A percentile compares a stretch with the other conserved stretches of the same genome.
Conservation (phyloP, 345 rosid genomes). For the Camelina laxa region DNA sequence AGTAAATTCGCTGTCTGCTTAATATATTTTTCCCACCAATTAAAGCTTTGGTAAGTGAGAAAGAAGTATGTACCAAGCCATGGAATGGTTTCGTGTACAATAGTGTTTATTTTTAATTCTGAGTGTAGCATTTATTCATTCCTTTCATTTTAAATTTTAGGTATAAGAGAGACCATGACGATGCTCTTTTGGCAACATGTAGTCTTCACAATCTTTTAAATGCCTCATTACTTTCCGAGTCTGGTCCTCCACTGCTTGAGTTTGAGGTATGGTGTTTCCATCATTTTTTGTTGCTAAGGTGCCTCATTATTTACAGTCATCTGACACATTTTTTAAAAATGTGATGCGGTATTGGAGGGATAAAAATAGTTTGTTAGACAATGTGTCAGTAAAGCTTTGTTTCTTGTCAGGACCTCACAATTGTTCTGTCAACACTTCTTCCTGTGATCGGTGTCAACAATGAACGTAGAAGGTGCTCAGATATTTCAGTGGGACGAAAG, state of each 20-base stretch:
- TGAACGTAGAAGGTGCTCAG: slow-evolving; percentile 65
- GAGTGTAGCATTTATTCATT: slow-evolving; percentile 25
- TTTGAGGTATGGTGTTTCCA: slow-evolving; percentile 72
- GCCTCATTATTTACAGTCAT: slow-evolving; percentile 21
- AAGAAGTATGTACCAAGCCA: slow-evolving; percentile 21
- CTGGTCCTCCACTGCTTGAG: slow-evolving; percentile 97
- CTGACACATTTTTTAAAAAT: slow-evolving; percentile 2
- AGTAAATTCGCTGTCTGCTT: slow-evolving; percentile 18
- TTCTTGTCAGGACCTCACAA: slow-evolving; percentile 72
- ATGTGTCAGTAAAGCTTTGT: slow-evolving; percentile 31
- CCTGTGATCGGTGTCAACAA: slow-evolving; percentile 69
- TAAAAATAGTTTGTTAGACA: background rate
- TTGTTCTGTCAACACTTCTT: slow-evolving; percentile 87
- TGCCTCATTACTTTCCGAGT: slow-evolving; percentile 80
- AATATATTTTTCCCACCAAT: slow-evolving; percentile 7
- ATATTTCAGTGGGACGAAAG: slow-evolving; percentile 81
- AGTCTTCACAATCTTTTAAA: slow-evolving; percentile 79
- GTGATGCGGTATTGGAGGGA: slow-evolving; percentile 13
- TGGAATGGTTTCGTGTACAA: slow-evolving; percentile 6
- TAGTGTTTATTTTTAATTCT: background rate
- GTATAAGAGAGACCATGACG: slow-evolving; percentile 86
- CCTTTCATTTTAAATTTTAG: slow-evolving; percentile 46
- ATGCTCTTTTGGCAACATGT: slow-evolving; percentile 78
- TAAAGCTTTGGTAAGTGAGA: slow-evolving; percentile 10
- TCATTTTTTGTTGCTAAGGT: slow-evolving; percentile 15